Conservation (phyloP, 2,329 filamentous ascomycete genomes). For the Phaeoacremonium minimum region DNA sequence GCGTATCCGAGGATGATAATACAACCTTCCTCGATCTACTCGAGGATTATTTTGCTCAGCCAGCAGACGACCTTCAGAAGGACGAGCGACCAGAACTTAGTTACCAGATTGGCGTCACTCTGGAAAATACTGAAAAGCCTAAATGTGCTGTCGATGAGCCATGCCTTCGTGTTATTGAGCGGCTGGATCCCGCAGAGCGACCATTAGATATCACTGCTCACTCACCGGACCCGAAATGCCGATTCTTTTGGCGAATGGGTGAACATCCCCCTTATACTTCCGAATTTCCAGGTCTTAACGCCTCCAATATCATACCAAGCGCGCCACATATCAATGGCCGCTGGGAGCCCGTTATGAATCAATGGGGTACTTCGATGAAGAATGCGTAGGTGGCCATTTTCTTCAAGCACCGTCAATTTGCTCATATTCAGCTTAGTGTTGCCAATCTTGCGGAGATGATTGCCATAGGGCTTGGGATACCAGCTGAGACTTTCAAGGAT, state of each 20-base stretch:
- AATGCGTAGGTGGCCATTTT: conserved; percentile 38
- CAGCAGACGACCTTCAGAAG: conserved; percentile 34
- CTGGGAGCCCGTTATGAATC: conserved; percentile 51
- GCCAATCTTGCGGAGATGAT: conserved; percentile 55
- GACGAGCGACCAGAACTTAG: conserved; percentile 55
- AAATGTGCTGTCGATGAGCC: conserved; percentile 60
- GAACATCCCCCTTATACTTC: conserved; percentile 50
- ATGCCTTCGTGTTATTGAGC: conserved; percentile 51
- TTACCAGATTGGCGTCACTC: conserved; percentile 59
- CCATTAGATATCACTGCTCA: conserved; percentile 55
- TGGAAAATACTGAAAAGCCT: conserved; percentile 60
- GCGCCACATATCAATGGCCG: conserved; percentile 40
- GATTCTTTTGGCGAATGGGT: conserved; percentile 60
- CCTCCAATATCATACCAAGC: conserved; percentile 49
- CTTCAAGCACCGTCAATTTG: neutral
- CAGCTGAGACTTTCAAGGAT: conserved; percentile 46
- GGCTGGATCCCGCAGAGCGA: conserved; percentile 49
- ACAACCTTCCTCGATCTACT: conserved; percentile 54
- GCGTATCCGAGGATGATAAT: conserved; percentile 52
- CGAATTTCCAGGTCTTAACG: conserved; percentile 50
- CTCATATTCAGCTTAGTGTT: conserved; percentile 30
- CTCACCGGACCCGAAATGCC: conserved; percentile 55
- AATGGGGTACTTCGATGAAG: conserved; percentile 58
- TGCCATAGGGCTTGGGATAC: conserved; percentile 50
- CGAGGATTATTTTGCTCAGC: conserved; percentile 62